A percentile compares a stretch with the other conserved stretches of the same genome.
These are phyloP conservation scores for Phytophthora gonapodyides DNA, from an alignment of 352 stramenopile genomes.

Conservation along the genomic window DNA sequence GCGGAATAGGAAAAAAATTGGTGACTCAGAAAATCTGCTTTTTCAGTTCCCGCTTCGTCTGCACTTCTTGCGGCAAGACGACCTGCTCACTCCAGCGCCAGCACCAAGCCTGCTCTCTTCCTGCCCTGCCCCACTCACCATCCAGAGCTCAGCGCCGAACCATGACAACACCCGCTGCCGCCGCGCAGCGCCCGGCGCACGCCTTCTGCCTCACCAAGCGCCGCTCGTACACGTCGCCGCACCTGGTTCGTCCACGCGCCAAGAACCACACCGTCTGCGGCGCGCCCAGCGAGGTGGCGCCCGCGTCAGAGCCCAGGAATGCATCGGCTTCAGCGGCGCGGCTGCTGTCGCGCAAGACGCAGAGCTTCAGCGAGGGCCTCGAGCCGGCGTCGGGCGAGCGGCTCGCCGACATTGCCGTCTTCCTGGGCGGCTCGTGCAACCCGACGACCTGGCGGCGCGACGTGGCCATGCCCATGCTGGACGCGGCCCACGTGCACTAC, in stretches of 20 bases:
- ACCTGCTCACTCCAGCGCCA: background rate
- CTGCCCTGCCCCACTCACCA: slow-evolving; percentile 1
- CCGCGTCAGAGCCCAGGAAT: slow-evolving; percentile 18
- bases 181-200: slow-evolving; percentile 38
- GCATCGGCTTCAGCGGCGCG: slow-evolving; percentile 18
- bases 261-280: slow-evolving; percentile 33
- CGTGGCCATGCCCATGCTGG: slow-evolving; percentile 75
- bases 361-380: slow-evolving; percentile 57
- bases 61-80: slow-evolving; percentile 1
- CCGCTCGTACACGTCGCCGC: slow-evolving; percentile 71
- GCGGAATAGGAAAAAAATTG: slow-evolving; percentile 14
- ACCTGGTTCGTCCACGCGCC: slow-evolving; percentile 40
- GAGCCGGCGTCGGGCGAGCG: slow-evolving; percentile 39
- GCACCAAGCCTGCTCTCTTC: background rate
- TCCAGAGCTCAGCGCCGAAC: background rate
- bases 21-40: slow-evolving; percentile 10
- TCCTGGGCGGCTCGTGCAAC: slow-evolving; percentile 89
- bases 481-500: slow-evolving; percentile 68
- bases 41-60: background rate
- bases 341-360: slow-evolving; percentile 47
- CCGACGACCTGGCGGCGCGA: slow-evolving; percentile 88
- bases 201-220: slow-evolving; percentile 47
- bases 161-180: slow-evolving; percentile 24
- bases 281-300: slow-evolving; percentile 7
- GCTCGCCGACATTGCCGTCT: slow-evolving; percentile 59